phyloP scores from a whole-genome alignment of 495 filamentous ascomycete species.

The Talaromyces nanjingensis region DNA sequence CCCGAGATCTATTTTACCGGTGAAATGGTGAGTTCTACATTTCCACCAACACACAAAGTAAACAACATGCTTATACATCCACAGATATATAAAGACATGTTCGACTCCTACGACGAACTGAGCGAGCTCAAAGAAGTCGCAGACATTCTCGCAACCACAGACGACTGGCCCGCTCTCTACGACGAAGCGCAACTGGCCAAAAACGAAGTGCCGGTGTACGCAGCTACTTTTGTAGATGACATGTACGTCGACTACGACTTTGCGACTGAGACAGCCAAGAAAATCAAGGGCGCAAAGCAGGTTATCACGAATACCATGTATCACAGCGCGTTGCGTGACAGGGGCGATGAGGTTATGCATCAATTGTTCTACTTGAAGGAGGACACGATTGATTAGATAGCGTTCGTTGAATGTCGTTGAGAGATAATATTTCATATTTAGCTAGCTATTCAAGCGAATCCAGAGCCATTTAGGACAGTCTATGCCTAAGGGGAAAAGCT shows the following conservation, averaged over 20 bases:
- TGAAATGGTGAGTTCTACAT: conserved; percentile 58
- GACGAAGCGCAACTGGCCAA: conserved; percentile 60
- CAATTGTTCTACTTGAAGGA: conserved; percentile 65
- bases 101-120: conserved; percentile 69
- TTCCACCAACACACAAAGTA: background rate
- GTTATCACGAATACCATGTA: conserved; percentile 82
- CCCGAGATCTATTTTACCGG: conserved; percentile 73
- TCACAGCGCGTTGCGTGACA: conserved; percentile 71
- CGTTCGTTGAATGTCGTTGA: background rate
- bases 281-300: conserved; percentile 71
- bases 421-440: background rate
- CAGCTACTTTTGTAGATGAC: conserved; percentile 79
- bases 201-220: conserved; percentile 85
- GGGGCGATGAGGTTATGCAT: conserved; percentile 64
- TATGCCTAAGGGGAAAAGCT: background rate
- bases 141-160: conserved; percentile 56
- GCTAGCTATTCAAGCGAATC: background rate
- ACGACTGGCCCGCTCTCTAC: conserved; percentile 72
- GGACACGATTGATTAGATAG: conserved; percentile 59
- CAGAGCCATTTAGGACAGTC: background rate
- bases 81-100: conserved; percentile 69
- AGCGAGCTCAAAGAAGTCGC: conserved; percentile 55
- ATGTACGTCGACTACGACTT: conserved; percentile 88
- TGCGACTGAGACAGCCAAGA: conserved; percentile 61
- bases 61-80: background rate